A percentile compares a stretch with the other conserved stretches of the same genome.
Conservation (phyloP, 257 asterid genomes). For the Rubia yunnanensis region DNA sequence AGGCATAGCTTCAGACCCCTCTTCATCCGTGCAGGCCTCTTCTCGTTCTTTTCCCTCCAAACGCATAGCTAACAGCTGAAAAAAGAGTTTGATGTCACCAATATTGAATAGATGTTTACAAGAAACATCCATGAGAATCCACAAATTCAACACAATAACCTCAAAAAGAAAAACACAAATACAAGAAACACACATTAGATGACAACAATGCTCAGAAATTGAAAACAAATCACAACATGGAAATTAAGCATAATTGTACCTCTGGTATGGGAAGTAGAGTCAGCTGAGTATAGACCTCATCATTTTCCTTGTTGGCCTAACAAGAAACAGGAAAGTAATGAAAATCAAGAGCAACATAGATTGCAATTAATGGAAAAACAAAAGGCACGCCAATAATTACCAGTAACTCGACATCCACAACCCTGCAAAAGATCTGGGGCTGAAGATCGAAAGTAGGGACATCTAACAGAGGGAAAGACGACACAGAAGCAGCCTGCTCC, state of each 20-base stretch:
- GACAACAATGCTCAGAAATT: neutral
- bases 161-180: neutral
- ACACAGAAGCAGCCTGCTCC: constrained; percentile 66
- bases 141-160: neutral
- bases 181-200: neutral
- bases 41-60: constrained; percentile 56
- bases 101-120: neutral
- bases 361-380: neutral
- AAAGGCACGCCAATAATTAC: constrained; percentile 33
- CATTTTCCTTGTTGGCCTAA: constrained; percentile 94
- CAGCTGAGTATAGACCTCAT: constrained; percentile 92
- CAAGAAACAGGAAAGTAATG: neutral
- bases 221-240: neutral
- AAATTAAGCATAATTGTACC: constrained; percentile 31
- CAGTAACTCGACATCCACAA: constrained; percentile 75
- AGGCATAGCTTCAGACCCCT: constrained; percentile 40
- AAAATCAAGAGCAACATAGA: neutral
- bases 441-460: constrained; percentile 67
- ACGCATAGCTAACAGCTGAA: constrained; percentile 39
- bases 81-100: constrained; percentile 7
- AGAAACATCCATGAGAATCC: neutral
- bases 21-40: constrained; percentile 39
- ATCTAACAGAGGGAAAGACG: constrained; percentile 65
- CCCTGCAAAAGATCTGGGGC: constrained; percentile 85
- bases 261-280: constrained; percentile 71